phyloP scores from a whole-genome alignment of 106 monocot genomes.

The Amphibolis antarctica region DNA sequence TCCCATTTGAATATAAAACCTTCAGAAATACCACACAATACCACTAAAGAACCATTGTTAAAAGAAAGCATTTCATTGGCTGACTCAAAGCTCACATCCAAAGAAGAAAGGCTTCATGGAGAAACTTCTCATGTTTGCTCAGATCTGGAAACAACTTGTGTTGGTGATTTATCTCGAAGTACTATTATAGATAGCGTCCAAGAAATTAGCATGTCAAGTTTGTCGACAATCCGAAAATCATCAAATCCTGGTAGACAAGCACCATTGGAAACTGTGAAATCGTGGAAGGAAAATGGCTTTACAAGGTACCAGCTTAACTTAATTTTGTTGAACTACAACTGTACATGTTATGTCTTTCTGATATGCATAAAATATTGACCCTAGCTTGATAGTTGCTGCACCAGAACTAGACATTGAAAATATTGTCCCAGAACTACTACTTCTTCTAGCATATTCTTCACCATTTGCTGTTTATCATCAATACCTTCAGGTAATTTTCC shows the following conservation, averaged over 20 bases:
- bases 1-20: neutral
- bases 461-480: constrained; percentile 86
- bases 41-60: neutral
- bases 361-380: constrained; percentile 12
- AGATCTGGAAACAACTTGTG: constrained; percentile 2
- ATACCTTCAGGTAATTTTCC: constrained; percentile 64
- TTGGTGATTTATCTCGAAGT: constrained; percentile 4
- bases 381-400: constrained; percentile 81
- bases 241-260: constrained; percentile 37
- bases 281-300: constrained; percentile 70
- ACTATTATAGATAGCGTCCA: neutral
- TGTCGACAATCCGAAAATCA: constrained; percentile 24
- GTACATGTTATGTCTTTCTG: neutral
- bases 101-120: constrained; percentile 17
- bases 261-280: constrained; percentile 35
- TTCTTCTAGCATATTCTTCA: constrained; percentile 74
- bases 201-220: constrained; percentile 5
- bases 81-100: constrained; percentile 8
- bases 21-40: constrained; percentile 7
- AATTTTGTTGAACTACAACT: neutral
- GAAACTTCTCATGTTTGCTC: constrained; percentile 5
- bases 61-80: constrained; percentile 2
- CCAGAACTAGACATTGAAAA: constrained; percentile 48
- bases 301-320: constrained; percentile 33
- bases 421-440: constrained; percentile 56